Evolutionary conservation across 345 rosid genomes (phyloP).

Genomic region (Bruguiera parviflora): DNA sequence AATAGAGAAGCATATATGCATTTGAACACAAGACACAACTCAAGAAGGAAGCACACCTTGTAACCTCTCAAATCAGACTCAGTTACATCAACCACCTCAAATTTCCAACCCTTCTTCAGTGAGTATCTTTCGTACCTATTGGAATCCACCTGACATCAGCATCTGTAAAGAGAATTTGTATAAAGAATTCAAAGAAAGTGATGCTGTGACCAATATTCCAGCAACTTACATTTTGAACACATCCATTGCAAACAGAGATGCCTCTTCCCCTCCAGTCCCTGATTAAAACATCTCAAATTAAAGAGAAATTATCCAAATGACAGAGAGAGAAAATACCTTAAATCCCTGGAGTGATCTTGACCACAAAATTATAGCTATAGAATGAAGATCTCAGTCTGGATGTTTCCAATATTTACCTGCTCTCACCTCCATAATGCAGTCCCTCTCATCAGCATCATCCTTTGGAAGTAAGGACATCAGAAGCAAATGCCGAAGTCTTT

Average conservation of each 20-base stretch:
- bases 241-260: conserved; percentile 95
- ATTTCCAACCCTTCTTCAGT: conserved; percentile 83
- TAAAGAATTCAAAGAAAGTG: not conserved
- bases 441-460: conserved; percentile 98
- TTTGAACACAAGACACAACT: not conserved
- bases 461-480: conserved; percentile 85
- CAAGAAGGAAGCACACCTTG: conserved; percentile 45
- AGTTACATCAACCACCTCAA: conserved; percentile 70
- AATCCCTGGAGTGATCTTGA: not conserved
- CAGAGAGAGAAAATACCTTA: not conserved
- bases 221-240: conserved; percentile 73
- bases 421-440: conserved; percentile 95
- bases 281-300: conserved; percentile 14
- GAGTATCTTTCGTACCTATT: conserved; percentile 92
- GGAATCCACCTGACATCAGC: conserved; percentile 8
- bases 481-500: conserved; percentile 61
- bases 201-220: not conserved
- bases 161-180: conserved; percentile 1
- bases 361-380: conserved; percentile 3
- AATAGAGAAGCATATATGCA: not conserved
- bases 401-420: conserved; percentile 55
- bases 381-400: not conserved
- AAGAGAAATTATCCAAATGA: not conserved
- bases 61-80: conserved; percentile 90
- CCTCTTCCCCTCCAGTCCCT: conserved; percentile 98